Evolutionary conservation across 2,329 filamentous ascomycete species (phyloP).

Genomic region (Phaeosphaeriaceae sp.): DNA sequence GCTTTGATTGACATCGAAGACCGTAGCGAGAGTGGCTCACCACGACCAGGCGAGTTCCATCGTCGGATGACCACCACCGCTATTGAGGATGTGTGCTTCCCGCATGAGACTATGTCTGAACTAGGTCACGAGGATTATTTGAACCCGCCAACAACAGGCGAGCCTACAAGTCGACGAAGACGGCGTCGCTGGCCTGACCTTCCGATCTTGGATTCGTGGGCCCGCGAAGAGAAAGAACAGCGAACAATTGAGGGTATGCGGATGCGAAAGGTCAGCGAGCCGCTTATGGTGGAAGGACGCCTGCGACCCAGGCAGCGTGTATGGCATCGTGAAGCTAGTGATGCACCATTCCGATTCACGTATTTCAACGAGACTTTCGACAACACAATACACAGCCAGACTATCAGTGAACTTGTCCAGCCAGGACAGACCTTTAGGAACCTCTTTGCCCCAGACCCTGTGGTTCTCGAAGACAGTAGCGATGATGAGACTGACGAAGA

Average conservation of each 20-base stretch:
- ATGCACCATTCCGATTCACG: constrained; percentile 91
- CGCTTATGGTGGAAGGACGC: constrained; percentile 87
- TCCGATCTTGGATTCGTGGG: constrained; percentile 85
- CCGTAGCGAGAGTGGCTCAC: constrained; percentile 59
- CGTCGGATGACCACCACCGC: constrained; percentile 61
- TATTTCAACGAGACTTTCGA: constrained; percentile 99
- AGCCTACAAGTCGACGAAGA: constrained; percentile 52
- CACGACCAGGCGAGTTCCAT: constrained; percentile 34
- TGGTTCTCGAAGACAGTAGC: constrained; percentile 66
- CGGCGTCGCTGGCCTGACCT: constrained; percentile 83
- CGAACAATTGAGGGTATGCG: constrained; percentile 77
- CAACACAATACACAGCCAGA: constrained; percentile 94
- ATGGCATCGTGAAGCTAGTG: constrained; percentile 89
- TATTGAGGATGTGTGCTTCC: constrained; percentile 92
- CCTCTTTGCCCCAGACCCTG: constrained; percentile 88
- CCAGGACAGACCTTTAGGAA: constrained; percentile 83
- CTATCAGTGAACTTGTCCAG: constrained; percentile 89
- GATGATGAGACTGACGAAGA: constrained; percentile 69
- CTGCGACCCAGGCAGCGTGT: constrained; percentile 76
- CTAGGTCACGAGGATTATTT: constrained; percentile 76
- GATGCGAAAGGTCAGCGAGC: constrained; percentile 91
- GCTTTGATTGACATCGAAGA: constrained; percentile 59
- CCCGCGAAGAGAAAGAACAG: constrained; percentile 85
- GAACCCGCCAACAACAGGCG: constrained; percentile 55
- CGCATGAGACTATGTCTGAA: constrained; percentile 78